Evolutionary conservation across 176 grass and related monocot species (phyloP).

Genomic region (maize (Zea mays)): DNA sequence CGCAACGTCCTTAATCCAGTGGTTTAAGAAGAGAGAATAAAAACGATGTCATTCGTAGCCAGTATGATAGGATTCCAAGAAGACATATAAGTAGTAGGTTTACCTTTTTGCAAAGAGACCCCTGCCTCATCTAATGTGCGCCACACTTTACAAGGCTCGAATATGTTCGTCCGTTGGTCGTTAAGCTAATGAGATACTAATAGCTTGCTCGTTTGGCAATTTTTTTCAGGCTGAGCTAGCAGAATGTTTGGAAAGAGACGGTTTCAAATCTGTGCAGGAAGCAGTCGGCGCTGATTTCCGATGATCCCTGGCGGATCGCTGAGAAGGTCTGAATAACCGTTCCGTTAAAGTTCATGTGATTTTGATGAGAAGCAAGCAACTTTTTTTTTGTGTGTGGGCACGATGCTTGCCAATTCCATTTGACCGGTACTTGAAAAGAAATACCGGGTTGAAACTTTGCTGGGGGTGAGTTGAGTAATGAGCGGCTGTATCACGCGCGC

Average conservation of each 20-base stretch:
- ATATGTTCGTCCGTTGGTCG: not conserved
- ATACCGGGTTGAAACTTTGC: constrained; percentile 34
- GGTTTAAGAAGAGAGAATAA: not conserved
- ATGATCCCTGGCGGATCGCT: constrained; percentile 34
- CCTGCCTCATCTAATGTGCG: not conserved
- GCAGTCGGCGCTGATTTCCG: constrained; percentile 76
- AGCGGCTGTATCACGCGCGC: not conserved
- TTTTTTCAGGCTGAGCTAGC: constrained; percentile 72
- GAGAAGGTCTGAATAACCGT: constrained; percentile 37
- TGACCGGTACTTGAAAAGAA: not conserved
- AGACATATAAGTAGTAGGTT: not conserved
- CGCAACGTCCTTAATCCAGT: not conserved
- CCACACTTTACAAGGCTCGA: not conserved
- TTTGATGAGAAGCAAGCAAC: constrained; percentile 2
- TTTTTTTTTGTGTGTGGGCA: no score
- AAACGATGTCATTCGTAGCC: not conserved
- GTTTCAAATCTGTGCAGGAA: constrained; percentile 88
- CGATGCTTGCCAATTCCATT: no score
- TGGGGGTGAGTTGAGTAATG: no score
- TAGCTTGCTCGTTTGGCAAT: constrained; percentile 15
- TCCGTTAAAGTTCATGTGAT: constrained; percentile 3
- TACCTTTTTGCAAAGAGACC: not conserved
- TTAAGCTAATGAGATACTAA: constrained; percentile 20
- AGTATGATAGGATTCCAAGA: not conserved
- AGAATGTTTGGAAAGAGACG: constrained; percentile 89